Conservation (phyloP, 228 moss, liverwort and hornwort genomes). For the Sphagnum magellanicum region DNA sequence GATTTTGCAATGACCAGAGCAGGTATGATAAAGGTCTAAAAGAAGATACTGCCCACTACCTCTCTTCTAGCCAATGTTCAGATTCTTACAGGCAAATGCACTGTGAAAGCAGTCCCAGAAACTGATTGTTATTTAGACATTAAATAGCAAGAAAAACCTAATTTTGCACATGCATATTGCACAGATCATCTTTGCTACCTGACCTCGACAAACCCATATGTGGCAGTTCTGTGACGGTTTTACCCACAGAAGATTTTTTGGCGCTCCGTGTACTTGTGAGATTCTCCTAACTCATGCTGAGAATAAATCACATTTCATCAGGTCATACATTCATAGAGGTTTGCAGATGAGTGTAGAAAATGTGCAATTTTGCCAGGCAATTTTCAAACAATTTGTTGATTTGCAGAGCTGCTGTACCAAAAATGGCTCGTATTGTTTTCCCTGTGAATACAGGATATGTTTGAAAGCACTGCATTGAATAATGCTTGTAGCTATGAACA, state of each 20-base stretch:
- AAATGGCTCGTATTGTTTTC: too few species aligned
- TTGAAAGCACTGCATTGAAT: too few species aligned
- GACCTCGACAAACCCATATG: conserved; percentile 41
- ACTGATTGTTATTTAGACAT: background rate
- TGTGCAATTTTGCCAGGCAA: background rate
- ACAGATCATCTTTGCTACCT: conserved; percentile 34
- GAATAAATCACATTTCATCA: too few species aligned
- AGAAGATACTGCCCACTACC: background rate
- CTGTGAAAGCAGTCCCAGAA: background rate
- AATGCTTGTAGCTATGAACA: too few species aligned
- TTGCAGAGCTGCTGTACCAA: too few species aligned
- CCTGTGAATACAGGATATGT: too few species aligned
- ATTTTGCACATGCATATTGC: background rate
- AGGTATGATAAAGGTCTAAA: conserved; percentile 10
- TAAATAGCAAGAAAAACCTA: background rate
- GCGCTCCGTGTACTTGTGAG: conserved; percentile 42
- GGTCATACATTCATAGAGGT: too few species aligned
- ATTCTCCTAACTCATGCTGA: background rate
- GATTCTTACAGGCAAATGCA: background rate
- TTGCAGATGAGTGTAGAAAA: too few species aligned
- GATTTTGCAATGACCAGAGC: conserved; percentile 55
- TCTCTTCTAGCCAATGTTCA: conserved; percentile 1
- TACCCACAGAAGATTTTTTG: conserved; percentile 22
- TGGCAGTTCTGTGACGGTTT: conserved; percentile 23
- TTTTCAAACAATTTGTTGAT: background rate